Base-by-base conservation (phyloP, 805 yeast genomes). In the Lipomyces spencermartinsiae region DNA sequence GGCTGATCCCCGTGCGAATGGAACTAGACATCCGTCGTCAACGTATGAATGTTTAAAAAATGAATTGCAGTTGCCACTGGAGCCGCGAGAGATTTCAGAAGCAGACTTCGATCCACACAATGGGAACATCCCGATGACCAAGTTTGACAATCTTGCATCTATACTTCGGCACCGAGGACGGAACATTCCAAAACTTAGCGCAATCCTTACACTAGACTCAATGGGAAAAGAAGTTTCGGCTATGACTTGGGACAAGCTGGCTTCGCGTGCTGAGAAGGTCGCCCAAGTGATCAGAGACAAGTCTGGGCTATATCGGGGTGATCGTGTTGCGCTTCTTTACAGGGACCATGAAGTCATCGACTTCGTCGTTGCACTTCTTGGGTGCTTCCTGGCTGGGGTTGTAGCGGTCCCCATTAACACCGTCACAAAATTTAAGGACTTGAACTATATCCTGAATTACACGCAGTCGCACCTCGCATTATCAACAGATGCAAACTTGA, bases 381-480 rank as follows among this genome's bases (percentile, higher is more conserved):
- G 97, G 6, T 93, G 98, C 76, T 91, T 94, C 72, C 81, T 94
- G 65, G 97, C 98, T 0, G 97, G 97, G 1, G 90, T 92, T 58
- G 93, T 95, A 1, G 98, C 98, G 0, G 94, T 95, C 4, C 99
- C 99, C 0, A 87, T 95, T 55, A 91, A 91, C 63, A 67, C 90
- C 88, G 63, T 84, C 87, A 34, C 89, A 89, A 70, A 71, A 39
- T 79, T 88, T 34, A 81, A 82, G 55, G 97, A 93, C 71, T 87
- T 93, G 68, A 83, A 86, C 14, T 88, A 87, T 68, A 89, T 93
- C 43, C 86, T 93, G 78, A 85, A 84, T 57, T 82, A 85, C 39
- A 91, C 98, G 0, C 91, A 89, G 67, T 85, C 96, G 0, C 92
- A 89, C 76, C 81, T 91, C 62, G 89, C 93, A 61, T 80, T 95